These are phyloP conservation scores for Boletellus emodensis DNA, from an alignment of 768 basidiomycete species.

Conservation along the genomic window DNA sequence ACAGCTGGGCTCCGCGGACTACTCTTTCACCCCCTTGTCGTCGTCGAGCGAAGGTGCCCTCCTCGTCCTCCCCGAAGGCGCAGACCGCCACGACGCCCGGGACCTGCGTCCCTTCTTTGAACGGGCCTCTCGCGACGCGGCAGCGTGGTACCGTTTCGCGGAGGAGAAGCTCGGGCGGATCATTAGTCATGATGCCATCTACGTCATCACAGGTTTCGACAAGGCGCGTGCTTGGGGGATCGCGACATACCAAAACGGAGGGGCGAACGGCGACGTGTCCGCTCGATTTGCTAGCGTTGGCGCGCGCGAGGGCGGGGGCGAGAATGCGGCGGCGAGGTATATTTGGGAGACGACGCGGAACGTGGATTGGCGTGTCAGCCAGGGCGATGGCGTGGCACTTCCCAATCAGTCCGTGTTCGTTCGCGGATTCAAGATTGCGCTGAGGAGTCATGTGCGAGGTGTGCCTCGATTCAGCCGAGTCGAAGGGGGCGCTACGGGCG, in stretches of 20 bases:
- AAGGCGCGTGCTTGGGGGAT: conserved; percentile 30
- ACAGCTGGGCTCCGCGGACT: background rate
- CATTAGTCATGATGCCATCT: conserved; percentile 31
- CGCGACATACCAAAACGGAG: conserved; percentile 19
- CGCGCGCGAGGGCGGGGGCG: conserved; percentile 4
- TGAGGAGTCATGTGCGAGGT: conserved; percentile 13
- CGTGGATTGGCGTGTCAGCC: conserved; percentile 20
- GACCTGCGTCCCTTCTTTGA: conserved; percentile 24
- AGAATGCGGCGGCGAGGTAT: conserved; percentile 6
- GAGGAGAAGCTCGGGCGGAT: conserved; percentile 24
- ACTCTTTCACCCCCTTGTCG: conserved; percentile 16
- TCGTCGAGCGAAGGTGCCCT: conserved; percentile 29
- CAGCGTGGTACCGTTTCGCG: conserved; percentile 31
- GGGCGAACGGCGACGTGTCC: background rate
- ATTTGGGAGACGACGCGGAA: conserved; percentile 17
- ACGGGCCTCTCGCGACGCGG: conserved; percentile 25
- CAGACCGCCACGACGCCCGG: conserved; percentile 23
- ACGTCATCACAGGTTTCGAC: conserved; percentile 30
- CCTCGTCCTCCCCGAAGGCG: conserved; percentile 34
- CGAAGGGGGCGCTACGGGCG: background rate
- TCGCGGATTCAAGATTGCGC: conserved; percentile 29
- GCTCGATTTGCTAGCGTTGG: conserved; percentile 14
- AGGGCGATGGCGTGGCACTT: conserved; percentile 2
- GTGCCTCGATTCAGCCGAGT: conserved; percentile 1
- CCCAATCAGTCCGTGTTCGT: conserved; percentile 31